Percentiles rank a stretch among this genome's conserved stretches.
These are phyloP conservation scores for Ascochyta rabiei DNA, from an alignment of 2,329 filamentous ascomycete species.

Conservation along the genomic window DNA sequence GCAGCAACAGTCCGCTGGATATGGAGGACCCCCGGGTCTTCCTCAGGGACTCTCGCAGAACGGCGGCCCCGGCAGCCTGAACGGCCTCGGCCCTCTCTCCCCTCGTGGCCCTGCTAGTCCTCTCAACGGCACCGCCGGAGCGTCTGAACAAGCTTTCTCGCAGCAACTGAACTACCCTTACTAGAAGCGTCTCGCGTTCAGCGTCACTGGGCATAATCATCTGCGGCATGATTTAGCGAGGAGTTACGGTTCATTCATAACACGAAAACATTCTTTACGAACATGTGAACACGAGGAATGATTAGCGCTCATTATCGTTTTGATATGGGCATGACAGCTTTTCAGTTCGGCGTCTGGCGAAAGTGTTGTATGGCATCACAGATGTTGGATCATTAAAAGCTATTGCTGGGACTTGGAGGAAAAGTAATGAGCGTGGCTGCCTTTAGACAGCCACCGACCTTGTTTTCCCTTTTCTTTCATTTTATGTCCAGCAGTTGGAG, in stretches of 20 bases:
- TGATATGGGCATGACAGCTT: constrained; percentile 21
- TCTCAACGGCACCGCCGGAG: constrained; percentile 40
- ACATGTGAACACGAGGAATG: constrained; percentile 15
- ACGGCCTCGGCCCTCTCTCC: constrained; percentile 15
- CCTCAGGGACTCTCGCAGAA: constrained; percentile 17
- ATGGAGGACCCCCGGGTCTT: constrained; percentile 14
- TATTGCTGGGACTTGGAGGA: constrained; percentile 9
- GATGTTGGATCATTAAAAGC: constrained; percentile 10
- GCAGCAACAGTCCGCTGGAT: constrained; percentile 13
- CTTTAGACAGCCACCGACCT: constrained; percentile 1
- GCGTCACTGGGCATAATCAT: constrained; percentile 19
- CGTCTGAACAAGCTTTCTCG: constrained; percentile 44
- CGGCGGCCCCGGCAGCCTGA: constrained; percentile 13
- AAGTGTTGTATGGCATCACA: constrained; percentile 20
- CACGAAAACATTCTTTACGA: constrained; percentile 19
- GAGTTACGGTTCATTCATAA: constrained; percentile 19
- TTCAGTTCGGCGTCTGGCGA: constrained; percentile 44
- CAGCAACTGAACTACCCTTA: constrained; percentile 33
- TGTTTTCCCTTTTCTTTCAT: neutral
- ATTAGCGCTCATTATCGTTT: constrained; percentile 6
- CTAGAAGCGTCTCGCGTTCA: constrained; percentile 17
- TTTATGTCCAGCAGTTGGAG: neutral
- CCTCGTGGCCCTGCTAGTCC: constrained; percentile 15
- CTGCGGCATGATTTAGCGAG: constrained; percentile 20
- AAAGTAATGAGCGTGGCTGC: constrained; percentile 4